A percentile compares a stretch with the other conserved stretches of the same genome.
Conservation (phyloP, 805 yeast genomes). For the Metschnikowia koreensis region DNA sequence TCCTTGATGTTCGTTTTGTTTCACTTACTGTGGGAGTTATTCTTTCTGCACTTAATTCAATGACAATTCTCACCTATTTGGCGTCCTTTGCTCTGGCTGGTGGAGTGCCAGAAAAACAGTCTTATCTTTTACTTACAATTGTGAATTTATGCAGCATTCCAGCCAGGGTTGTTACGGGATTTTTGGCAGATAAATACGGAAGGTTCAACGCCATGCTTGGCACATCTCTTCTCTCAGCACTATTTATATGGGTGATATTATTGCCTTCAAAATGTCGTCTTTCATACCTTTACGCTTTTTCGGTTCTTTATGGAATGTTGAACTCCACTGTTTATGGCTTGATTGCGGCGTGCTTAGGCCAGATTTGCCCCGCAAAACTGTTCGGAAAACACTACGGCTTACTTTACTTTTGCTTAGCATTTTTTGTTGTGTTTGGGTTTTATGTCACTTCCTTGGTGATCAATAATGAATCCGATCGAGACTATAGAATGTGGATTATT, state of each 20-base stretch:
- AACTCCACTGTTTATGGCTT: slow-evolving; percentile 63
- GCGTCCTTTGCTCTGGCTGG: slow-evolving; percentile 52
- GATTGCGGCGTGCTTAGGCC: slow-evolving; percentile 66
- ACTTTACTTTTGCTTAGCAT: slow-evolving; percentile 37
- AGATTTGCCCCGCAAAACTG: slow-evolving; percentile 57
- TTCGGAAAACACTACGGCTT: slow-evolving; percentile 72
- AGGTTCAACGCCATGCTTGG: slow-evolving; percentile 50
- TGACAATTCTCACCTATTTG: slow-evolving; percentile 48
- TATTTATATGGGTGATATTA: slow-evolving; percentile 28
- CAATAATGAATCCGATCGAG: slow-evolving; percentile 8
- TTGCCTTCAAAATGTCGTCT: slow-evolving; percentile 29
- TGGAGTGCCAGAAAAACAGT: slow-evolving; percentile 43
- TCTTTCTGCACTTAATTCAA: slow-evolving; percentile 46
- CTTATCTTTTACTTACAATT: slow-evolving; percentile 48
- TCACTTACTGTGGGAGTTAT: slow-evolving; percentile 43
- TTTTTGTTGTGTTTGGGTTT: slow-evolving; percentile 13
- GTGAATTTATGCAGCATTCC: slow-evolving; percentile 46
- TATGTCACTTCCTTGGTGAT: slow-evolving; percentile 13
- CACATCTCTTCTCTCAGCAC: slow-evolving; percentile 28
- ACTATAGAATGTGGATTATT: slow-evolving; percentile 14
- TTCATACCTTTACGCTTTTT: slow-evolving; percentile 47
- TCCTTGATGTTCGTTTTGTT: slow-evolving; percentile 44
- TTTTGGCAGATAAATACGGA: slow-evolving; percentile 40
- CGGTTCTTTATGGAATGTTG: slow-evolving; percentile 56
- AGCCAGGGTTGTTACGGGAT: slow-evolving; percentile 32